A percentile compares a stretch with the other conserved stretches of the same genome.
Conservation (phyloP, 805 yeast species). For the Ogataea ganodermae region DNA sequence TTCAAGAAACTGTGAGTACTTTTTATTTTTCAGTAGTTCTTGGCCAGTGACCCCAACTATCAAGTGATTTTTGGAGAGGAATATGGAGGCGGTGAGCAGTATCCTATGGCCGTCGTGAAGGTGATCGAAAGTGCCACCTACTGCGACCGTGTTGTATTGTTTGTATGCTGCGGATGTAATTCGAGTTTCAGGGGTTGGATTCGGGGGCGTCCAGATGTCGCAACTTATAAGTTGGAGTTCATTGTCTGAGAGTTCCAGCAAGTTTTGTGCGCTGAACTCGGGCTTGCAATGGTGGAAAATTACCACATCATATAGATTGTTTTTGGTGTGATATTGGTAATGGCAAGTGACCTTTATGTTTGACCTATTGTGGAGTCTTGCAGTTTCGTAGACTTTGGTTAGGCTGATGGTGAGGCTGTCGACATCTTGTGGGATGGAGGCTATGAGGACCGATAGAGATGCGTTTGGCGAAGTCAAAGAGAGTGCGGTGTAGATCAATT, state of each 20-base stretch:
- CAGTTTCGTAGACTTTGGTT: slow-evolving; percentile 21
- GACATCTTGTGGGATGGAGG: slow-evolving; percentile 22
- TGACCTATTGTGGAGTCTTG: slow-evolving; percentile 15
- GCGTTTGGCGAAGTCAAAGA: neutral
- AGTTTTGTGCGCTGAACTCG: neutral
- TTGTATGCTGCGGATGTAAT: neutral
- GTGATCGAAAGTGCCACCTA: slow-evolving; percentile 98
- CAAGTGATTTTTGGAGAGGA: slow-evolving; percentile 52
- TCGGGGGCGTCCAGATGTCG: neutral
- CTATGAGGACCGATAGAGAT: slow-evolving; percentile 15
- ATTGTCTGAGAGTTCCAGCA: neutral
- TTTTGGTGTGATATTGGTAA: slow-evolving; percentile 1
- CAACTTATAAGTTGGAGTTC: neutral
- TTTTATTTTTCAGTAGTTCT: slow-evolving; percentile 70
- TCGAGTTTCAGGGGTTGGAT: neutral
- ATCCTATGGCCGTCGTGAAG: slow-evolving; percentile 94
- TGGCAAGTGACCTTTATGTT: slow-evolving; percentile 10
- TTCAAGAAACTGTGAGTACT: slow-evolving; percentile 66
- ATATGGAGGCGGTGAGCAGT: slow-evolving; percentile 70
- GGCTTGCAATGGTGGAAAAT: neutral
- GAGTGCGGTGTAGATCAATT: slow-evolving; percentile 5
- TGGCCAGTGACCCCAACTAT: slow-evolving; percentile 87
- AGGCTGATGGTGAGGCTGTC: slow-evolving; percentile 7
- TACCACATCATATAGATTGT: neutral
- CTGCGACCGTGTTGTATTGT: slow-evolving; percentile 45